These are phyloP conservation scores for Candolleomyces aberdarensis DNA, from an alignment of 768 basidiomycete genomes.

Conservation along the genomic window DNA sequence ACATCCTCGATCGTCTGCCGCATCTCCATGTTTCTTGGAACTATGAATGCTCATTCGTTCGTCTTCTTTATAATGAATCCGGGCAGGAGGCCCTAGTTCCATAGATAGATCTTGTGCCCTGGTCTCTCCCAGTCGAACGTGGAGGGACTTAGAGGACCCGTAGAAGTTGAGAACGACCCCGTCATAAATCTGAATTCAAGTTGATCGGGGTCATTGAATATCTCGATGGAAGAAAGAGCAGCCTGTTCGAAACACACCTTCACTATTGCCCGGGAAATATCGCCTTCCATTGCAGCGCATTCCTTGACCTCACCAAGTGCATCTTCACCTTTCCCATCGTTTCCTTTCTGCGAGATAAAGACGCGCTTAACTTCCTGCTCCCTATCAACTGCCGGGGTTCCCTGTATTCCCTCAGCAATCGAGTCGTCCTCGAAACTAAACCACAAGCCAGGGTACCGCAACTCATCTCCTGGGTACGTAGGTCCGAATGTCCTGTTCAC, in stretches of 20 bases:
- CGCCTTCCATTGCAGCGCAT: constrained; percentile 67
- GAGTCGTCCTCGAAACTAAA: constrained; percentile 82
- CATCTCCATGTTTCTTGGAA: constrained; percentile 25
- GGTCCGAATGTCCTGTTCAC: constrained; percentile 79
- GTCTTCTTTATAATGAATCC: constrained; percentile 85
- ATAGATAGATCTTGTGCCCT: constrained; percentile 79
- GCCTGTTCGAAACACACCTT: constrained; percentile 43
- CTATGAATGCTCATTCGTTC: constrained; percentile 84
- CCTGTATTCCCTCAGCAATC: constrained; percentile 48
- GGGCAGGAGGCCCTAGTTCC: constrained; percentile 75
- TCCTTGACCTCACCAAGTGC: constrained; percentile 71
- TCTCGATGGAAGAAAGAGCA: neutral
- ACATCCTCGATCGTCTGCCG: constrained; percentile 38
- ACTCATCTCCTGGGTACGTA: constrained; percentile 72
- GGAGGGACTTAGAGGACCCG: constrained; percentile 47
- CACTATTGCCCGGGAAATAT: constrained; percentile 61
- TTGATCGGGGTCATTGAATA: neutral
- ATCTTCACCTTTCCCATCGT: constrained; percentile 53
- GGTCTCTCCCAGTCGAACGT: constrained; percentile 68
- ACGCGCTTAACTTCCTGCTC: constrained; percentile 76
- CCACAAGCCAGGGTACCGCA: constrained; percentile 80
- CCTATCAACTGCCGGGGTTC: constrained; percentile 48
- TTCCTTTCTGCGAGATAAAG: constrained; percentile 66
- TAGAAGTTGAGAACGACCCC: constrained; percentile 72
- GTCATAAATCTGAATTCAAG: constrained; percentile 54